Base-by-base conservation (phyloP, 495 filamentous ascomycete genomes). In the Penicillium coprophilum region DNA sequence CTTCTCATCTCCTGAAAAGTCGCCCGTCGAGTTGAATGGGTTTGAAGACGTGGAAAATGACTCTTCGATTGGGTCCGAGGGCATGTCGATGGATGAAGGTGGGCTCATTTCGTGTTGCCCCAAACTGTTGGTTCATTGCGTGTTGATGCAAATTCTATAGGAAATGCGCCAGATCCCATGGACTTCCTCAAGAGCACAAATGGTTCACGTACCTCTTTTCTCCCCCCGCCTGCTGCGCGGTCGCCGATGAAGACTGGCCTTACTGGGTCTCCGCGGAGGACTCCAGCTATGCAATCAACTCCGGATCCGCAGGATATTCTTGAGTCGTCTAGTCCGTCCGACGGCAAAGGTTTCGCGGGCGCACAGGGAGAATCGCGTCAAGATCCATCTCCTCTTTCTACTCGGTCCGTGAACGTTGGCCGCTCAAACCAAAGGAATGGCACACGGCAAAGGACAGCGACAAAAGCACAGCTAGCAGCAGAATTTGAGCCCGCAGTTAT, bases 1-100 rank as follows among this genome's bases (percentile, higher is more conserved):
- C 60, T 97, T 96, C 71, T 96, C 92, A 4, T 96, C 93, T 11
- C 92, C 93, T 28, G 84, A 80, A 53, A 89, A 87, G 57, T 77
- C 83, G 17, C 75, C 77, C 49, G 59, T 76, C 12, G 69, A 71
- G 58, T 63, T 66, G 30, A 74, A 75, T 56, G 73, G 70, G 9
- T 65, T 74, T 48, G 53, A 65, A 32, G 54, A 50, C 20, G 58
- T 23, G 20, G 56, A 63, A 7, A 64, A 63, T 38, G 69, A 74
- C 6, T 64, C 60, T 39, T 71, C 70, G 5, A 60, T 61, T 28
- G 72, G 76, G 20, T 79, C 76, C 8, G 76, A 77, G 53, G 71
- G 67, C 23, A 79, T 79, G 76, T 79, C 76, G 2, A 76, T 79
- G 49, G 76, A 79, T 30, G 74, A 79, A 53, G 76, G 76, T 79